Conservation (phyloP, 2,329 filamentous ascomycete genomes). For the Cordyceps pruinosa region DNA sequence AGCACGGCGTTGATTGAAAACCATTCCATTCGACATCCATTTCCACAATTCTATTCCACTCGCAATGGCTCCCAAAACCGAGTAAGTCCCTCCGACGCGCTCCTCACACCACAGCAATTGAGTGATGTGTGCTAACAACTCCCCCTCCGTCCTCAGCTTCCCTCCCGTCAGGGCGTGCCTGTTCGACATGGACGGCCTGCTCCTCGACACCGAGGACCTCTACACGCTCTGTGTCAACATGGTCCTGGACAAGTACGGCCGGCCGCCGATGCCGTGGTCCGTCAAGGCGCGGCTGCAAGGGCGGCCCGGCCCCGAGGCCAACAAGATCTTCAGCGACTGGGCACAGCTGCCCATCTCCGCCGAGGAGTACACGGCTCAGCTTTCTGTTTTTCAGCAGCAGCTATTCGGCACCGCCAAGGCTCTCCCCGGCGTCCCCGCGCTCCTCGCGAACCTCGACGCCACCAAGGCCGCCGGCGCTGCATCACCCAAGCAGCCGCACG, state of each 20-base stretch:
- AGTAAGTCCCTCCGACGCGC: constrained; percentile 29
- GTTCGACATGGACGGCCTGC: constrained; percentile 97
- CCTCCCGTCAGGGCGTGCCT: constrained; percentile 82
- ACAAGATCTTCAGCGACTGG: constrained; percentile 63
- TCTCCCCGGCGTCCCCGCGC: constrained; percentile 66
- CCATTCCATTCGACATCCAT: too few relatives aligned
- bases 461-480: constrained; percentile 22
- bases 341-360: constrained; percentile 71
- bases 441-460: constrained; percentile 56
- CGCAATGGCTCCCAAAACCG: constrained; percentile 37
- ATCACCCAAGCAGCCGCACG: constrained; percentile 17
- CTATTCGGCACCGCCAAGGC: constrained; percentile 70
- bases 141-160: constrained; percentile 44
- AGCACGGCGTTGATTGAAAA: too few relatives aligned
- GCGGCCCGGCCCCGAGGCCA: constrained; percentile 47
- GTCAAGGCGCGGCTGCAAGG: constrained; percentile 81
- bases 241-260: constrained; percentile 68
- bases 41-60: not conserved
- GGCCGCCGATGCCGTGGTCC: constrained; percentile 76
- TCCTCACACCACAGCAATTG: not conserved
- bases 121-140: not conserved
- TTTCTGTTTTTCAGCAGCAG: constrained; percentile 57
- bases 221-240: constrained; percentile 82
- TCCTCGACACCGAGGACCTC: constrained; percentile 86
- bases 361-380: constrained; percentile 58